phyloP scores from a whole-genome alignment of 1,139 yeast genomes.

The Entelexis paramagnoliae region DNA sequence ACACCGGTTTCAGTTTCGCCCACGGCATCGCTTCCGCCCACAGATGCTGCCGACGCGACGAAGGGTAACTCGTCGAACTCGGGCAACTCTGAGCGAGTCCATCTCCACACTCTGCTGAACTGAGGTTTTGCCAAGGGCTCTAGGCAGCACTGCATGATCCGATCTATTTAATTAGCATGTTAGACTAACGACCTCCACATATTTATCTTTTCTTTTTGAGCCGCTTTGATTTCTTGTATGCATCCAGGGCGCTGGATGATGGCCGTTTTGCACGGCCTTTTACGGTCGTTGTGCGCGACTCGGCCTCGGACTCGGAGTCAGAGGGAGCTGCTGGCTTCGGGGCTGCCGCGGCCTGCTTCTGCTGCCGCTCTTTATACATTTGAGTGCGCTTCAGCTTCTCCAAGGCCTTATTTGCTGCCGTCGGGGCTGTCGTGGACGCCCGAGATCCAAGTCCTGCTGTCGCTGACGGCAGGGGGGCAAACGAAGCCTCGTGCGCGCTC shows the following conservation, averaged over 20 bases:
- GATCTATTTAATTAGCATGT: neutral
- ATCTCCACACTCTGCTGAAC: constrained; percentile 13
- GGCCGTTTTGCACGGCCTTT: neutral
- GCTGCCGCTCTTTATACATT: neutral
- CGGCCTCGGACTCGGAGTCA: constrained; percentile 16
- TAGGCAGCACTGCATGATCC: neutral
- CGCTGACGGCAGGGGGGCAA: constrained; percentile 7
- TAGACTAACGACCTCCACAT: neutral
- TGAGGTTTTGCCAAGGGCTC: neutral
- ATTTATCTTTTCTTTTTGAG: constrained; percentile 1
- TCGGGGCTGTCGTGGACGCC: neutral
- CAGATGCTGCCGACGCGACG: neutral
- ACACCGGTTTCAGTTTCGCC: neutral
- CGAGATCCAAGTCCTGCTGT: constrained; percentile 20
- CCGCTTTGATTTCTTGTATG: constrained; percentile 16
- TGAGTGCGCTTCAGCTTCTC: constrained; percentile 9
- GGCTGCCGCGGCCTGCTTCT: neutral
- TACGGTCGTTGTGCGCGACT: constrained; percentile 11
- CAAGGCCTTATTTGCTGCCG: constrained; percentile 9
- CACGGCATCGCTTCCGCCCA: neutral
- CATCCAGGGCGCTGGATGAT: constrained; percentile 14
- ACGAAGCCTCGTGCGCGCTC: constrained; percentile 2
- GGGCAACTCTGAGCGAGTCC: constrained; percentile 8
- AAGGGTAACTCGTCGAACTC: neutral
- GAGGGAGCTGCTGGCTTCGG: neutral